Conservation (phyloP, 139 green algal genomes). For the Protoeuglena noctilucae region DNA sequence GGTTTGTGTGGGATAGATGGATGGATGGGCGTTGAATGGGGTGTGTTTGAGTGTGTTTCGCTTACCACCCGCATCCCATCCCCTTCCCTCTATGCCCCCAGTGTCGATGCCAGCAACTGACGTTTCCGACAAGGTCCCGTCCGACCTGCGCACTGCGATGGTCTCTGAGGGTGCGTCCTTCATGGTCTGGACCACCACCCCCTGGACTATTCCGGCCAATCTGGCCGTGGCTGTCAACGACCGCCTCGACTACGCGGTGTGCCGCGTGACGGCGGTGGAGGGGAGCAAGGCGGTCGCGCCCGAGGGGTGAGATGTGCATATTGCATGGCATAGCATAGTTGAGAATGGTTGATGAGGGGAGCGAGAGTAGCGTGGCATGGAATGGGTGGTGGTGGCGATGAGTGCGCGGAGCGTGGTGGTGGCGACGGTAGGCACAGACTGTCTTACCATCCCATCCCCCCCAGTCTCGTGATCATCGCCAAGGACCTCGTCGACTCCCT, state of each 20-base stretch:
- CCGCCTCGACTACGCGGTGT: slow-evolving; percentile 70
- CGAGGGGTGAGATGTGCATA: not conserved
- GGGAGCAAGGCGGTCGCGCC: not conserved
- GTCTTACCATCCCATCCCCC: too few species aligned
- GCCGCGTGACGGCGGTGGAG: slow-evolving; percentile 37
- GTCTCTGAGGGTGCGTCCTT: slow-evolving; percentile 23
- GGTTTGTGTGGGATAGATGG: slow-evolving; percentile 2
- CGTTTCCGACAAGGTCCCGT: too few species aligned
- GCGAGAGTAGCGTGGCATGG: not conserved
- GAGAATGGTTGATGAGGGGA: not conserved
- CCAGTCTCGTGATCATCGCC: slow-evolving; percentile 63
- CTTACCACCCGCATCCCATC: too few species aligned
- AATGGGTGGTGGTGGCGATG: slow-evolving; percentile 18
- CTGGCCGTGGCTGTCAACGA: slow-evolving; percentile 87
- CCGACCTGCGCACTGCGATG: too few species aligned
- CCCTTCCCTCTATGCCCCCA: too few species aligned
- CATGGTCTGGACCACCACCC: slow-evolving; percentile 97
- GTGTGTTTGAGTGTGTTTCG: too few species aligned
- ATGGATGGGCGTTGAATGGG: too few species aligned
- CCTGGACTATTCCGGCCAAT: slow-evolving; percentile 98
- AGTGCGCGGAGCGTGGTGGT: slow-evolving; percentile 17
- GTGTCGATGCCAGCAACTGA: too few species aligned
- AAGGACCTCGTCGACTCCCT: slow-evolving; percentile 51
- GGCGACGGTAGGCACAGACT: too few species aligned
- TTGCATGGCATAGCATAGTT: slow-evolving; percentile 4